Conservation (phyloP, 2,329 filamentous ascomycete genomes). For the Aspergillus sp. region DNA sequence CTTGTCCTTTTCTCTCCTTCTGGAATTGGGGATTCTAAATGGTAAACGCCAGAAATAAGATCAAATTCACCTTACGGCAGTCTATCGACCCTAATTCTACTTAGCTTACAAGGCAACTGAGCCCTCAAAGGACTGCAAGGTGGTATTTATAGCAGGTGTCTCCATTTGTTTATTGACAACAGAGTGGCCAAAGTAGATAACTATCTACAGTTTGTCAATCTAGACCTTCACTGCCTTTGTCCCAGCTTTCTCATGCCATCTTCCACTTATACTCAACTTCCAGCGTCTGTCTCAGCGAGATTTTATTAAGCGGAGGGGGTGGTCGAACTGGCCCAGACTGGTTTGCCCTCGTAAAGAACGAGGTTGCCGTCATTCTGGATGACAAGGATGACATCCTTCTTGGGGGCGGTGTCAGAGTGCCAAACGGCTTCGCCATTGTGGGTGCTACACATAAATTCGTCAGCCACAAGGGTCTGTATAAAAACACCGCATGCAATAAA, state of each 20-base stretch:
- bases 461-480: neutral
- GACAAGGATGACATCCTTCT: neutral
- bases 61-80: neutral
- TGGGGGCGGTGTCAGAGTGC: neutral
- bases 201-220: neutral
- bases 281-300: neutral
- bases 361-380: constrained; percentile 1
- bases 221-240: neutral
- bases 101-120: neutral
- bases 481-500: neutral
- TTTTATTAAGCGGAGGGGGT: neutral
- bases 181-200: neutral
- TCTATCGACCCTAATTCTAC: neutral
- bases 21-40: neutral
- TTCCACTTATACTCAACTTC: neutral
- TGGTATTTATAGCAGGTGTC: neutral
- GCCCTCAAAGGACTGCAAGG: neutral
- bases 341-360: constrained; percentile 1
- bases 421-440: neutral
- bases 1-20: too few species aligned
- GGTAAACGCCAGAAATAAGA: neutral
- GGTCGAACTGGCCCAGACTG: neutral
- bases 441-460: constrained; percentile 1
- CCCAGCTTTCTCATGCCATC: neutral
- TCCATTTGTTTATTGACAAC: neutral